These are phyloP conservation scores for Mycena filopes DNA, from an alignment of 768 basidiomycete genomes.

Conservation along the genomic window DNA sequence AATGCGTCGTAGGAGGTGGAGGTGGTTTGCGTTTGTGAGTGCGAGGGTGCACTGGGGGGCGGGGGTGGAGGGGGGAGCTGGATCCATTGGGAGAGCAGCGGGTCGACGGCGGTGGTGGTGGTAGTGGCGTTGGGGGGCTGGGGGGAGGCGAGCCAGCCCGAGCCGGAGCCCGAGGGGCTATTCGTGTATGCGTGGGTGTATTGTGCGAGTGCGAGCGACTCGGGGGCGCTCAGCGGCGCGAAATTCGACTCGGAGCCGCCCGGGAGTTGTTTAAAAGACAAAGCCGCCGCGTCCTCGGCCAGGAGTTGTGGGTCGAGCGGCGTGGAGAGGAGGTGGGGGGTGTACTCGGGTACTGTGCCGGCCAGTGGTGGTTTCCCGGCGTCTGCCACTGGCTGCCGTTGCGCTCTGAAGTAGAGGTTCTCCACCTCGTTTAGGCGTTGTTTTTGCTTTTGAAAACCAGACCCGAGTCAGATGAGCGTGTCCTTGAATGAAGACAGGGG, in stretches of 20 bases:
- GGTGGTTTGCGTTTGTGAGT: slow-evolving; percentile 47
- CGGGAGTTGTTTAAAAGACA: slow-evolving; percentile 16
- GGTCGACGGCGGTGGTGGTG: not conserved
- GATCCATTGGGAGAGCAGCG: too few relatives aligned
- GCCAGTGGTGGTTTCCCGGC: not conserved
- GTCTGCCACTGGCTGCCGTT: not conserved
- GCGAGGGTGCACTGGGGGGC: slow-evolving; percentile 21
- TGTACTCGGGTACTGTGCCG: not conserved
- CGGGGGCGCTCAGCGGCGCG: too few relatives aligned
- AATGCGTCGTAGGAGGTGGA: slow-evolving; percentile 66
- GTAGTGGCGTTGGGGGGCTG: not conserved
- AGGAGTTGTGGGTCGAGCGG: slow-evolving; percentile 5
- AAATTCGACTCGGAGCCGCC: not conserved
- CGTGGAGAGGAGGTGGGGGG: not conserved
- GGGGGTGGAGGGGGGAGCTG: too few relatives aligned
- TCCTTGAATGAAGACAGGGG: not conserved
- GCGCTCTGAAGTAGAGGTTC: slow-evolving; percentile 81
- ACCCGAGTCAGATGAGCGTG: not conserved
- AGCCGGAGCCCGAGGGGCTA: too few relatives aligned
- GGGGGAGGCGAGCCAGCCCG: too few relatives aligned
- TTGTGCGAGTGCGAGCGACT: too few relatives aligned
- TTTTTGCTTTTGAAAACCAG: slow-evolving; percentile 63
- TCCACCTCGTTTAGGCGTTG: slow-evolving; percentile 86
- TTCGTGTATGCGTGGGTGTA: too few relatives aligned
- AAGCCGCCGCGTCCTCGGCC: slow-evolving; percentile 1